Base-by-base conservation (phyloP, 371 early-diverging fungal species). In the Mucor saturninus region DNA sequence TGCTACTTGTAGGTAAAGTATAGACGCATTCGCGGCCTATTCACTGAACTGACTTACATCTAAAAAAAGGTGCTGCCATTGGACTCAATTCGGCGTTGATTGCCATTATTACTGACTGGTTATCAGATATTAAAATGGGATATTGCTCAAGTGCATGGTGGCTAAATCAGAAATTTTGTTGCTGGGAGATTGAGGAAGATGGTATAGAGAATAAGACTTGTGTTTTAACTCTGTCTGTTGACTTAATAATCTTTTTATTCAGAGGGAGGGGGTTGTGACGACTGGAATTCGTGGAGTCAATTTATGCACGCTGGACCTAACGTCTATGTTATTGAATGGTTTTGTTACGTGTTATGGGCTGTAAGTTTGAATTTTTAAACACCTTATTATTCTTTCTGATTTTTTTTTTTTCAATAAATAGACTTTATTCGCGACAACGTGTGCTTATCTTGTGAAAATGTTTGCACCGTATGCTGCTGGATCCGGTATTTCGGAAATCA, bases 401-500 rank as follows among this genome's bases (percentile, higher is more conserved):
- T 9, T 48, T 9, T 21, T 46, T 46, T 46, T 46, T n/a, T n/a
- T 21, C 4, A 3, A 26, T 21, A 6, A 46, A 45, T 66, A 89
- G 88, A 85, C 85, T 21, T 61, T 81, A 10, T 88, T 86, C 69
- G 87, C 88, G 1, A 73, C 82, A 5, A 75, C 75, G 11, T 83
- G 82, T 54, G 87, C 86, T 1, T 85, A 76, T 62, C 61, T 87
- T 11, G 93, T 93, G 28, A 89, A 85, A 64, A 58, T 59, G 26
- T 89, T 88, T 69, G 95, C 93, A 8, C 93, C 90, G 26, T 91
- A 92, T 72, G 95, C 97, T 9, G 96, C 98, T 15, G 98, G 98
- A 15, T 92, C 94, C 26, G 98, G 98, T 49, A 92, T 98, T 54
- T 92, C 98, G 4, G 97, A 97, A 74, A 93, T 97, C 68, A 98